A percentile compares a stretch with the other conserved stretches of the same genome.
Conservation (phyloP, 1,284 basidiomycete genomes). For the Ceratobasidium sp. region DNA sequence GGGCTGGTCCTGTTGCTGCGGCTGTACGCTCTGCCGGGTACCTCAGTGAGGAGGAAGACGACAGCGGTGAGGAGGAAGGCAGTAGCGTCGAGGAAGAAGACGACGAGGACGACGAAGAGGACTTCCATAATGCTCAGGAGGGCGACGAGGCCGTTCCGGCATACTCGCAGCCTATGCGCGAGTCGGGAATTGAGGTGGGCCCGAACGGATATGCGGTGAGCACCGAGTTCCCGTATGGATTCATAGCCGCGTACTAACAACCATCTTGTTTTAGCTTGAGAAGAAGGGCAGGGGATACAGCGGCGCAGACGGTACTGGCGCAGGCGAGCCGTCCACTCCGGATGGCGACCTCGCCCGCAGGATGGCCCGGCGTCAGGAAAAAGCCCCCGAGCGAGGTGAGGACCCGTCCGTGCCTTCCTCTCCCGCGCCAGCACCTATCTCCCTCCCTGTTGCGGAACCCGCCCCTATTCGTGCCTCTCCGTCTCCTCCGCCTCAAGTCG, state of each 20-base stretch:
- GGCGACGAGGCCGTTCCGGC: constrained; percentile 58
- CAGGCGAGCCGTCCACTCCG: constrained; percentile 45
- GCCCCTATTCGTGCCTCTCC: constrained; percentile 4
- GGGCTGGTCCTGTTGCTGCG: constrained; percentile 91
- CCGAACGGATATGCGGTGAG: constrained; percentile 79
- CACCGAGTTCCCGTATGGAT: constrained; percentile 46
- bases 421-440: constrained; percentile 33
- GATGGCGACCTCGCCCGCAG: constrained; percentile 57
- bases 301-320: constrained; percentile 50
- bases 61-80: constrained; percentile 72
- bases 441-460: neutral
- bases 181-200: constrained; percentile 64
- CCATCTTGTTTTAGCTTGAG: constrained; percentile 54
- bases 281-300: constrained; percentile 55
- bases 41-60: constrained; percentile 78
- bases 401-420: constrained; percentile 40
- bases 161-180: constrained; percentile 56
- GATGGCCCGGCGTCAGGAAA: constrained; percentile 72
- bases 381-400: constrained; percentile 65
- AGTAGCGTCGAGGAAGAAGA: constrained; percentile 81
- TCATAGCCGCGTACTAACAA: constrained; percentile 45
- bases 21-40: constrained; percentile 92
- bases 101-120: constrained; percentile 63
- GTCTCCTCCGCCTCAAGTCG: constrained; percentile 6
- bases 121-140: constrained; percentile 60